Evolutionary conservation across 169 alveolate species (phyloP).

Genomic region (Plasmodium reichenowi): DNA sequence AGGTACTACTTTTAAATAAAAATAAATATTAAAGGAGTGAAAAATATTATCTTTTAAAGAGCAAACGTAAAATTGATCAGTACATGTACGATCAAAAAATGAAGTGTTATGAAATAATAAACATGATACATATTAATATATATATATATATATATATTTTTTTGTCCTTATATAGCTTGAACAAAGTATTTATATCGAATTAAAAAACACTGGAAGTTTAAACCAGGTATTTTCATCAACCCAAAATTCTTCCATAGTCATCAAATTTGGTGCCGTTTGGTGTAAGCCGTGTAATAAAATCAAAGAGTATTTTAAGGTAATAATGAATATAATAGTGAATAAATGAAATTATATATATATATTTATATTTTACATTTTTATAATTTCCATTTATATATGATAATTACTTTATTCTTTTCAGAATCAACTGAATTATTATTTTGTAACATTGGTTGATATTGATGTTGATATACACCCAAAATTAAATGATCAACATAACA

Average conservation of each 20-base stretch:
- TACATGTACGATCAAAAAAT: neutral
- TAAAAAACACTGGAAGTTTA: conserved; percentile 13
- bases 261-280: conserved; percentile 62
- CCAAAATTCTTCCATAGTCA: conserved; percentile 24
- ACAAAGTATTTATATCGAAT: conserved; percentile 22
- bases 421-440: conserved; percentile 21
- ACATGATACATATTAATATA: neutral
- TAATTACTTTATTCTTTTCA: neutral
- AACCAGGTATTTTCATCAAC: conserved; percentile 30
- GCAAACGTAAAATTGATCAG: no score
- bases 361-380: neutral
- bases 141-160: conserved; percentile 7
- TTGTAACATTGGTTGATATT: conserved; percentile 41
- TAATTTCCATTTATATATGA: neutral
- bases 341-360: neutral
- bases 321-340: conserved; percentile 3
- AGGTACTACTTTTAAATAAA: conserved; percentile 17
- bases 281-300: conserved; percentile 65
- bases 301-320: conserved; percentile 43
- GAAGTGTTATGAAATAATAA: neutral
- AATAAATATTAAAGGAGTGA: neutral
- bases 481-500: conserved; percentile 23
- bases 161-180: neutral
- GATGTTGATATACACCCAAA: conserved; percentile 54
- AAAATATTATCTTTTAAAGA: neutral